These are phyloP conservation scores for Metschnikowia orientalis DNA, from an alignment of 805 yeast species.

Conservation along the genomic window DNA sequence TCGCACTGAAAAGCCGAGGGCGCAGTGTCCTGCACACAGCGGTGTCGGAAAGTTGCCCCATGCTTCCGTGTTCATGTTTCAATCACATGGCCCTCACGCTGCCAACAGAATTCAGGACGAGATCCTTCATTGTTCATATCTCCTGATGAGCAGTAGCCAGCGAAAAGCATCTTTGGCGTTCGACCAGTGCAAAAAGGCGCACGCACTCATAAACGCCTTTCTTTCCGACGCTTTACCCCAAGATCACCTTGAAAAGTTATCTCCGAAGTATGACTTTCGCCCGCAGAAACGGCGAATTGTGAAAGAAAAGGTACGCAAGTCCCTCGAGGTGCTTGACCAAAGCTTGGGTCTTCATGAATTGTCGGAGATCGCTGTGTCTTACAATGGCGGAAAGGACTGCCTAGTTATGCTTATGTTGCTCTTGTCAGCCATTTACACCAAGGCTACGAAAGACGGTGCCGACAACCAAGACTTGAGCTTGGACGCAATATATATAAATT, in stretches of 20 bases:
- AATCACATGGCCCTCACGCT: too few species aligned
- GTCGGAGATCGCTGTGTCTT: constrained; percentile 70
- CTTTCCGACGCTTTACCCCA: constrained; percentile 27
- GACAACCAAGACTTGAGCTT: constrained; percentile 30
- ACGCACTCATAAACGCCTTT: constrained; percentile 28
- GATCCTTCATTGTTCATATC: too few species aligned
- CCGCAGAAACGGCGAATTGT: constrained; percentile 21
- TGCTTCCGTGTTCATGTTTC: too few species aligned
- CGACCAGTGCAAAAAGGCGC: constrained; percentile 29
- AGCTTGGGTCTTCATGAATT: constrained; percentile 31
- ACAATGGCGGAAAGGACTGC: constrained; percentile 97
- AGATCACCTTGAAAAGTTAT: constrained; percentile 19
- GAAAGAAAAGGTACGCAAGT: constrained; percentile 25
- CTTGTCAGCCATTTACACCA: constrained; percentile 48
- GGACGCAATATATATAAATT: constrained; percentile 69
- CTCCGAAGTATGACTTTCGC: constrained; percentile 20
- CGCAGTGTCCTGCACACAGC: too few species aligned
- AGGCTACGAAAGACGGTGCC: constrained; percentile 12
- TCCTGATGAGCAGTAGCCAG: too few species aligned
- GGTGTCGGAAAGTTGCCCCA: too few species aligned
- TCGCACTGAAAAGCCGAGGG: too few species aligned
- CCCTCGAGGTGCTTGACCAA: constrained; percentile 25
- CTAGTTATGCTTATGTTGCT: constrained; percentile 78
- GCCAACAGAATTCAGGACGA: too few species aligned
- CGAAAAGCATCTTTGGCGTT: too few species aligned